phyloP scores from a whole-genome alignment of 1,284 basidiomycete species.

The Pseudozyma sp. region DNA sequence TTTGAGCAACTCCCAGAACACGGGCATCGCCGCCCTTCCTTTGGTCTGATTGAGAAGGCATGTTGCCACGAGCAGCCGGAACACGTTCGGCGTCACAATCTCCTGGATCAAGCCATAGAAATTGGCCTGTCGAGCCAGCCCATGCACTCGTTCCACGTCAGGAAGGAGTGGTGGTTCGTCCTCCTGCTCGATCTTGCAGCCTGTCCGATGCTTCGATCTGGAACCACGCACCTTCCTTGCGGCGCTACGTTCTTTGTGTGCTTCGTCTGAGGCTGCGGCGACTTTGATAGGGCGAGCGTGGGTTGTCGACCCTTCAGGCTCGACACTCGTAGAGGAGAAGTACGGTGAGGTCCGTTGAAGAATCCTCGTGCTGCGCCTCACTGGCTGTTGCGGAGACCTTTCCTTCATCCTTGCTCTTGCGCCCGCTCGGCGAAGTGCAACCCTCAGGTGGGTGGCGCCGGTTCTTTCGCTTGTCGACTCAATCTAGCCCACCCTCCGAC shows the following conservation, averaged over 20 bases:
- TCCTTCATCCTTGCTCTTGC: too few relatives aligned
- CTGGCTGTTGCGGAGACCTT: background rate
- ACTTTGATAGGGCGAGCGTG: background rate
- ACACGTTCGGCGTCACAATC: slow-evolving; percentile 42
- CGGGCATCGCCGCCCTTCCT: slow-evolving; percentile 37
- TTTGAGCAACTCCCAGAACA: slow-evolving; percentile 33
- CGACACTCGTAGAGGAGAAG: slow-evolving; percentile 2
- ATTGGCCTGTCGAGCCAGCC: slow-evolving; percentile 20
- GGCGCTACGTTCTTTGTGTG: background rate
- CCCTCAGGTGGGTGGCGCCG: too few relatives aligned
- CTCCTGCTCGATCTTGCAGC: background rate
- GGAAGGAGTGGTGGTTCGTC: background rate
- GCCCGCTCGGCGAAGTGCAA: too few relatives aligned
- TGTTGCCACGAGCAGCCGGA: slow-evolving; percentile 40
- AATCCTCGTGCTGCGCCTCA: slow-evolving; percentile 16
- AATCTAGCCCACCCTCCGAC: too few relatives aligned
- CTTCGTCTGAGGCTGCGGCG: background rate
- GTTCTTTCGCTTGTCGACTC: too few relatives aligned
- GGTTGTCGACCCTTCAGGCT: background rate
- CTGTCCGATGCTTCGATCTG: background rate
- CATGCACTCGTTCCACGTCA: slow-evolving; percentile 29
- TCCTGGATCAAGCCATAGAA: slow-evolving; percentile 50
- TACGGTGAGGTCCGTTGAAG: slow-evolving; percentile 24
- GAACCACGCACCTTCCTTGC: background rate
- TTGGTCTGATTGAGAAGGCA: slow-evolving; percentile 48